A percentile compares a stretch with the other conserved stretches of the same genome.
Conservation (phyloP, 202 grass and related monocot species). For the Saccharum hybrid region DNA sequence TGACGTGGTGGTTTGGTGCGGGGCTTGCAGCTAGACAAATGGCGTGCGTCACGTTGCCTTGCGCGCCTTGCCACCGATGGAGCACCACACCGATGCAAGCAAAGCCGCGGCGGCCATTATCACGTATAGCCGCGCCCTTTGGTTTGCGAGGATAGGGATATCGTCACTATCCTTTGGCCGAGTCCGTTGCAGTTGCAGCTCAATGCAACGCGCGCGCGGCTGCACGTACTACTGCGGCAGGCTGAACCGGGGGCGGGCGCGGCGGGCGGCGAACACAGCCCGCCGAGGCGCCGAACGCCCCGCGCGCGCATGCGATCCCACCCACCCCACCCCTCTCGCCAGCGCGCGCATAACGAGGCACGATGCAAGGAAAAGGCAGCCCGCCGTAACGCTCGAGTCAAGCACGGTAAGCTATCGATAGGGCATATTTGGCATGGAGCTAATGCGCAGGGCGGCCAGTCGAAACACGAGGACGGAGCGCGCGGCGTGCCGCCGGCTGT, state of each 20-base stretch:
- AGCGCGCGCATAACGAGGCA: not conserved
- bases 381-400: not conserved
- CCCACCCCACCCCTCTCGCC: too few relatives aligned
- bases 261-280: not conserved
- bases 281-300: too few relatives aligned
- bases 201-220: too few relatives aligned
- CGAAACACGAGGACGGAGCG: not conserved
- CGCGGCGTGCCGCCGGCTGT: too few relatives aligned
- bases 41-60: not conserved
- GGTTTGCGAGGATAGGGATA: not conserved
- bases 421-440: not conserved
- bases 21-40: not conserved
- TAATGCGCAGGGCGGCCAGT: not conserved
- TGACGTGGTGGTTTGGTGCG: too few relatives aligned
- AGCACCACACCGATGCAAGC: not conserved
- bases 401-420: not conserved
- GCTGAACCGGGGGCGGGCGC: too few relatives aligned
- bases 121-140: not conserved
- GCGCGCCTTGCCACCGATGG: not conserved
- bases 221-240: too few relatives aligned
- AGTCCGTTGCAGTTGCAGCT: too few relatives aligned
- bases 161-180: not conserved
- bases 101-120: not conserved
- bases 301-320: not conserved
- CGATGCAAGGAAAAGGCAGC: not conserved